These are phyloP conservation scores for Penicillium crystallinum DNA, from an alignment of 495 filamentous ascomycete species.

Conservation along the genomic window DNA sequence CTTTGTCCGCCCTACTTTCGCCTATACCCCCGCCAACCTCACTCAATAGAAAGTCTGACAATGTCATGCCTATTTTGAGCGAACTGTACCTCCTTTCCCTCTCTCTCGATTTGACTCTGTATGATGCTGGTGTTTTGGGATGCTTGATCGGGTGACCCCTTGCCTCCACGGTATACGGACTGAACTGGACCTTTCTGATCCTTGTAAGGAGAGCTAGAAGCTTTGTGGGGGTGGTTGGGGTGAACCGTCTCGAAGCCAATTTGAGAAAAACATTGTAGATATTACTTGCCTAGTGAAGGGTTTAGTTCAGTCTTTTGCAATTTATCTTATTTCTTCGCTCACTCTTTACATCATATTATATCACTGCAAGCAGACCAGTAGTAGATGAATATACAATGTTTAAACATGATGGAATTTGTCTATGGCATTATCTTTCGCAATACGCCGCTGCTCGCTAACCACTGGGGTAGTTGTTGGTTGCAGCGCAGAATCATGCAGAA, in stretches of 20 bases:
- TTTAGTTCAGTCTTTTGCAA: constrained; percentile 31
- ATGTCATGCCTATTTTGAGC: constrained; percentile 1
- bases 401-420: neutral
- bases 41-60: constrained; percentile 27
- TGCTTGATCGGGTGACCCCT: constrained; percentile 4
- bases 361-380: too few relatives aligned
- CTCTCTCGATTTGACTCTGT: constrained; percentile 5
- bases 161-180: constrained; percentile 5
- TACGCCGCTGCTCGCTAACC: constrained; percentile 2
- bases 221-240: constrained; percentile 1
- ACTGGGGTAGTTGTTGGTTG: constrained; percentile 18
- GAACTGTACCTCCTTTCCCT: constrained; percentile 1
- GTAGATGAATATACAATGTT: too few relatives aligned
- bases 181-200: constrained; percentile 10
- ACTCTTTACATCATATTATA: neutral
- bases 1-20: constrained; percentile 46
- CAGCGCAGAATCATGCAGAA: constrained; percentile 1
- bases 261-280: constrained; percentile 36
- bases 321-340: constrained; percentile 16
- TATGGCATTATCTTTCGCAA: neutral
- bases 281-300: constrained; percentile 28
- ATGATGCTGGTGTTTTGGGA: constrained; percentile 9
- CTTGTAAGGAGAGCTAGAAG: constrained; percentile 4
- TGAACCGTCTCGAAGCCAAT: constrained; percentile 8
- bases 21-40: constrained; percentile 38